Base-by-base conservation (phyloP, 495 filamentous ascomycete species). In the Hypoxylon fuscum region DNA sequence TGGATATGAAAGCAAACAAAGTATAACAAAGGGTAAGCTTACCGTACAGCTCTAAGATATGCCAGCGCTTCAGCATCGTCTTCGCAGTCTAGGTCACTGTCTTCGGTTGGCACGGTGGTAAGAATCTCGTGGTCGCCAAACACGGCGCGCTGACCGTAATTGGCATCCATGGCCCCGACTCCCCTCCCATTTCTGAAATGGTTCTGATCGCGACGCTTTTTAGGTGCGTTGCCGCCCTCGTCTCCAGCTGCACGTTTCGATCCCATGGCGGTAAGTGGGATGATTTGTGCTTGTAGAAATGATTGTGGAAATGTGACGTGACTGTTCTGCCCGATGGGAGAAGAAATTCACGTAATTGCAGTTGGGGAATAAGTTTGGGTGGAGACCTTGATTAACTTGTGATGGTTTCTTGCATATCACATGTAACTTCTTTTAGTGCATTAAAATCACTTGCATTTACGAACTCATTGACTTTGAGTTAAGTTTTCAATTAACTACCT, bases 41-140 rank as follows among this genome's bases (percentile, higher is more conserved):
- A 96, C 92, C 91, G 83, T 47, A 96, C 92, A 77, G 90, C 87
- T 70, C 82, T 83, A 18, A 96, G 75, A 74, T 96, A 96, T 49
- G 85, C 83, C 22, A 95, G 45, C 3, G 89, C 92, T 72, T 90
- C 83, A 7, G 71, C 65, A 29, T 81, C 77, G 20, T 85, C 83
- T 45, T 86, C 86, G 31, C 79, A 86, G 34, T 82, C 81, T 0
- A 85, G 62, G n/a, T 82, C 79, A 46, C 54, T 63, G 12, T 82
- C 81, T 34, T 74, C 80, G 1, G 49, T 66, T 4, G 71, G 55
- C 2, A 76, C 70, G 10, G 66, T 68, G 10, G 74, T 70, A 7
- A 41, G 57, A 23, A 79, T 78, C 37, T 90, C 88, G n/a, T 91
- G 75, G 21, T 88, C 87, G 0, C 91, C 91, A 64, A 96, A 92